Conservation (phyloP, 2,329 filamentous ascomycete genomes). For the Talaromyces atroroseus region DNA sequence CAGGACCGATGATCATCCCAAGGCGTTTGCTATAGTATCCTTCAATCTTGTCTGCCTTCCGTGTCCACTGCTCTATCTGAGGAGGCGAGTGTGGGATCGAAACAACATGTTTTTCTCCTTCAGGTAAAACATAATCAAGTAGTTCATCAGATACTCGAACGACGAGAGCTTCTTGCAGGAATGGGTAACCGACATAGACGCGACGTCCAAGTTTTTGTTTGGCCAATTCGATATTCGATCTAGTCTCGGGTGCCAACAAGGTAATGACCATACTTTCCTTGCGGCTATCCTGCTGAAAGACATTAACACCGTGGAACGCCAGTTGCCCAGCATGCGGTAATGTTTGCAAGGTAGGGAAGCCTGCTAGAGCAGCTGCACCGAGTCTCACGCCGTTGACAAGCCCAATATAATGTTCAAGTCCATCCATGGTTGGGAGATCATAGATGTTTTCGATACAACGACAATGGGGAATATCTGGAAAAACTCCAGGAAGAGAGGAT, state of each 20-base stretch:
- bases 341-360: slow-evolving; percentile 85
- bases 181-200: slow-evolving; percentile 90
- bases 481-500: slow-evolving; percentile 81
- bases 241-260: slow-evolving; percentile 65
- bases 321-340: slow-evolving; percentile 76
- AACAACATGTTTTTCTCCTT: slow-evolving; percentile 60
- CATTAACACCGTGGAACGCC: slow-evolving; percentile 82
- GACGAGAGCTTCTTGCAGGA: slow-evolving; percentile 89
- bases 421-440: slow-evolving; percentile 87
- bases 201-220: slow-evolving; percentile 75
- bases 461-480: slow-evolving; percentile 81
- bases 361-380: slow-evolving; percentile 76
- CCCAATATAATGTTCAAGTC: slow-evolving; percentile 76
- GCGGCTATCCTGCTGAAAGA: slow-evolving; percentile 92
- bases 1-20: slow-evolving; percentile 76
- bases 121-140: slow-evolving; percentile 74
- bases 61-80: slow-evolving; percentile 77
- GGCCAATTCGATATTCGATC: slow-evolving; percentile 65
- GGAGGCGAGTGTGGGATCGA: slow-evolving; percentile 65
- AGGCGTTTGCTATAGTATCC: slow-evolving; percentile 84
- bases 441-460: slow-evolving; percentile 95
- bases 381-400: slow-evolving; percentile 79
- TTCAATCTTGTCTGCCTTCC: slow-evolving; percentile 78
- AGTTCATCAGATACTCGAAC: slow-evolving; percentile 85
- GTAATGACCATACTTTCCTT: slow-evolving; percentile 96